Evolutionary conservation across 1,139 yeast genomes (phyloP).

Genomic region (Taiozyma sp.): DNA sequence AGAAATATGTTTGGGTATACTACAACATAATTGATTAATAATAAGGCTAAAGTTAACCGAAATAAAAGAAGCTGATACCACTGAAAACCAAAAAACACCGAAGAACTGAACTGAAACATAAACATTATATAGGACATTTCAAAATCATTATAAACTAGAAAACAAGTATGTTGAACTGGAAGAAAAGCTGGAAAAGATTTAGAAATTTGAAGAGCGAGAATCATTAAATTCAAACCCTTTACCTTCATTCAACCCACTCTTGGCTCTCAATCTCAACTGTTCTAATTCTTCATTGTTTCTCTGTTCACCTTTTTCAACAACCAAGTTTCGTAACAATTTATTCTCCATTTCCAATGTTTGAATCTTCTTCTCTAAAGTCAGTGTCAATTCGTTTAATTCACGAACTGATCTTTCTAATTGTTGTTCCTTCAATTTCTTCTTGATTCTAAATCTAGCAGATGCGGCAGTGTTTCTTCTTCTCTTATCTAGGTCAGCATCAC

Average conservation of each 20-base stretch:
- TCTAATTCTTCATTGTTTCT: conserved; percentile 23
- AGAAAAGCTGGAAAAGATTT: background rate
- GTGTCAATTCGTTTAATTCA: conserved; percentile 35
- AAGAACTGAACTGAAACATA: background rate
- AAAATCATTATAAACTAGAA: background rate
- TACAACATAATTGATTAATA: background rate
- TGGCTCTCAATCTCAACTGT: conserved; percentile 20
- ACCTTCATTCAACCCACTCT: conserved; percentile 5
- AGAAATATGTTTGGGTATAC: background rate
- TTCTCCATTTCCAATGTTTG: conserved; percentile 53
- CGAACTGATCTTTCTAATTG: conserved; percentile 50
- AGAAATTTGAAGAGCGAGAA: background rate
- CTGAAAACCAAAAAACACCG: background rate
- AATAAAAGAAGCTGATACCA: background rate
- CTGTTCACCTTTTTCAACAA: conserved; percentile 47
- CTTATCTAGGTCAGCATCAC: conserved; percentile 36
- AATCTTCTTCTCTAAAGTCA: conserved; percentile 41
- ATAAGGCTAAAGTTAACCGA: background rate
- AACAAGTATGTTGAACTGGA: too few relatives aligned
- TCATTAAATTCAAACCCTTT: conserved; percentile 2
- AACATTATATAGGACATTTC: background rate
- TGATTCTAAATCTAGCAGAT: conserved; percentile 59
- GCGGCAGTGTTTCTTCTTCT: conserved; percentile 62
- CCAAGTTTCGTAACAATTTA: conserved; percentile 45
- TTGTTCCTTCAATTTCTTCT: conserved; percentile 57